Percentiles rank a stretch among this genome's conserved stretches.
Conservation (phyloP, 352 stramenopile species). For the Phytopythium oedochilum region DNA sequence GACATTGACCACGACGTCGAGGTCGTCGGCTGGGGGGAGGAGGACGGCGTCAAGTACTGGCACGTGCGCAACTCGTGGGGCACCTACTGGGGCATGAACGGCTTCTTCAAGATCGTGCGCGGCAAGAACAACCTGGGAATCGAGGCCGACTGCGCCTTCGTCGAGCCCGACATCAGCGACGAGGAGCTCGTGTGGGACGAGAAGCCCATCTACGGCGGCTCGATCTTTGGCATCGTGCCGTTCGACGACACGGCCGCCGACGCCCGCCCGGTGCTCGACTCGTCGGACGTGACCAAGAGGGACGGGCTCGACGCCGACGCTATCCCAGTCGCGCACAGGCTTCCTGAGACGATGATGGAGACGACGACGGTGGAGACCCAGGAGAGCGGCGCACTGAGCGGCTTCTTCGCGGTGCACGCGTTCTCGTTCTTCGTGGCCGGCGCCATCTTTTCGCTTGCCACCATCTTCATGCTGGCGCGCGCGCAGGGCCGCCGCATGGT, state of each 20-base stretch:
- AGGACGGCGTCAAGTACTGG: conserved; percentile 94
- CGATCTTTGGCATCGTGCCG: conserved; percentile 72
- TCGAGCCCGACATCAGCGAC: conserved; percentile 80
- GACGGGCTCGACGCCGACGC: conserved; percentile 19
- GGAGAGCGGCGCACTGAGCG: background rate
- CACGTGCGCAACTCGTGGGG: conserved; percentile 96
- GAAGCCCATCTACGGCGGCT: conserved; percentile 66
- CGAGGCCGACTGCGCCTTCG: conserved; percentile 86
- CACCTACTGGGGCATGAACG: conserved; percentile 94
- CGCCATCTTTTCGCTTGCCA: conserved; percentile 41
- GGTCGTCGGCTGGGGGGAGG: conserved; percentile 90
- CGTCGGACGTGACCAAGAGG: conserved; percentile 64
- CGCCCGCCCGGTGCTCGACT: conserved; percentile 88
- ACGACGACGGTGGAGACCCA: conserved; percentile 9
- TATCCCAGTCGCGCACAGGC: conserved; percentile 7
- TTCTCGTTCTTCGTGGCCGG: conserved; percentile 58
- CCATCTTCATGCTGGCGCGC: conserved; percentile 40
- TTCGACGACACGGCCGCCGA: conserved; percentile 71
- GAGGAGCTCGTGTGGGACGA: conserved; percentile 83
- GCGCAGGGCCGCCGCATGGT: conserved; percentile 43
- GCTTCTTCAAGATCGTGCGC: conserved; percentile 94
- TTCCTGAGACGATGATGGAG: conserved; percentile 4
- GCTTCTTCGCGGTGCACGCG: conserved; percentile 24
- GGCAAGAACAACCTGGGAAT: conserved; percentile 92
- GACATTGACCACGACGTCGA: conserved; percentile 85